Conservation (phyloP, 2,329 filamentous ascomycete genomes). For the Boeremia exigua region DNA sequence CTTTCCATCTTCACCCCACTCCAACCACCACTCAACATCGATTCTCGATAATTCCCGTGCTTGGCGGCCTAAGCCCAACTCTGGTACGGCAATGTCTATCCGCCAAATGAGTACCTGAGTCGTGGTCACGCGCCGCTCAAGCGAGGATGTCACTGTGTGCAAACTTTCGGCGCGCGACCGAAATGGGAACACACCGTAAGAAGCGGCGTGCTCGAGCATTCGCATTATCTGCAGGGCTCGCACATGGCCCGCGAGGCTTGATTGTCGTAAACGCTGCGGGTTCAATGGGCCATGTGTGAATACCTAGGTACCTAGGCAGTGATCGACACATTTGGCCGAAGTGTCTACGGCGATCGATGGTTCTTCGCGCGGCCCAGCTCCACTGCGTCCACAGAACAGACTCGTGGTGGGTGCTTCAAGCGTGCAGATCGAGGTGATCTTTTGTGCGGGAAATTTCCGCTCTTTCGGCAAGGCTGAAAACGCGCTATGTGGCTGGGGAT, state of each 20-base stretch:
- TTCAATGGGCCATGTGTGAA: too few species aligned
- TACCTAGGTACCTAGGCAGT: background rate
- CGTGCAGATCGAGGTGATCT: slow-evolving; percentile 11
- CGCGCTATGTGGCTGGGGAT: slow-evolving; percentile 4
- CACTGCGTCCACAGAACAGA: slow-evolving; percentile 4
- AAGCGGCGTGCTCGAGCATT: background rate
- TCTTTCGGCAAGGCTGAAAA: background rate
- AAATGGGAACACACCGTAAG: background rate
- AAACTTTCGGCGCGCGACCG: slow-evolving; percentile 4
- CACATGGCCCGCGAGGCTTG: background rate
- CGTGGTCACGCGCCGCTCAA: background rate
- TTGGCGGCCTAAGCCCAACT: background rate
- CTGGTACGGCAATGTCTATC: too few species aligned
- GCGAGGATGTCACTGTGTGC: slow-evolving; percentile 5
- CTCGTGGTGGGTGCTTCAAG: slow-evolving; percentile 10
- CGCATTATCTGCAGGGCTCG: background rate
- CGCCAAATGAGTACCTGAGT: background rate
- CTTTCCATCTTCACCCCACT: background rate
- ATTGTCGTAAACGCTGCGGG: too few species aligned
- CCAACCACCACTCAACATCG: background rate
- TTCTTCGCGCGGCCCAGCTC: background rate
- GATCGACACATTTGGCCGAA: slow-evolving; percentile 3
- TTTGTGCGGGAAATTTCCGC: background rate
- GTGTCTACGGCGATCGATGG: background rate
- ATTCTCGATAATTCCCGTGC: slow-evolving; percentile 2